Conservation (phyloP, 768 basidiomycete genomes). For the Mycena vitilis region DNA sequence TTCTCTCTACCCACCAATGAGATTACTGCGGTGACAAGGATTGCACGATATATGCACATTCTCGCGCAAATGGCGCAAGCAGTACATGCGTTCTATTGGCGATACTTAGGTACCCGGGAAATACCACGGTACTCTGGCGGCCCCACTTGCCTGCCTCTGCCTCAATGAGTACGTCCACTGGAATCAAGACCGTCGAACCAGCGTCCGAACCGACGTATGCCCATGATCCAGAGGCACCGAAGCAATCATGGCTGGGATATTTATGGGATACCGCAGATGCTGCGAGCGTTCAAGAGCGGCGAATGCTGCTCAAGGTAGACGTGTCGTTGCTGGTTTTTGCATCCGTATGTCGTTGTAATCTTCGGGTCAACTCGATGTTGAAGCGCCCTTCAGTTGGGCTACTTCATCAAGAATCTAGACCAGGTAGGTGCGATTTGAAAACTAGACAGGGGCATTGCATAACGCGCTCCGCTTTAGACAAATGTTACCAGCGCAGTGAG, state of each 20-base stretch:
- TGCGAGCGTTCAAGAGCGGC: conserved; percentile 26
- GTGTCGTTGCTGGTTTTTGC: conserved; percentile 35
- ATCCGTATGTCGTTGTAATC: conserved; percentile 23
- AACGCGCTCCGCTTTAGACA: conserved; percentile 7
- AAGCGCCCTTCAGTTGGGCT: conserved; percentile 25
- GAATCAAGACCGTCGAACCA: conserved; percentile 1
- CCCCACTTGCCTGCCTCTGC: not conserved
- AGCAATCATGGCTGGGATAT: conserved; percentile 34
- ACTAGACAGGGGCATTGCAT: not conserved
- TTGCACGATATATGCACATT: conserved; percentile 26
- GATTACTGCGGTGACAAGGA: conserved; percentile 11
- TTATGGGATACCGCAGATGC: conserved; percentile 38
- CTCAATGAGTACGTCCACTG: conserved; percentile 16
- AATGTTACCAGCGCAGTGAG: conserved; percentile 34
- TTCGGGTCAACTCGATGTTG: not conserved
- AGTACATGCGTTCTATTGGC: conserved; percentile 2
- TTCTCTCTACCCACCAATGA: not conserved
- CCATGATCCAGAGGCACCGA: conserved; percentile 7
- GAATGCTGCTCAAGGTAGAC: conserved; percentile 38
- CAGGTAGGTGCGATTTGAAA: conserved; percentile 22
- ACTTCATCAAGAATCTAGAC: conserved; percentile 39
- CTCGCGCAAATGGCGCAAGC: conserved; percentile 32
- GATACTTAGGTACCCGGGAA: conserved; percentile 1
- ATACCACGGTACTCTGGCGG: not conserved
- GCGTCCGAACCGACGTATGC: not conserved